phyloP scores from a whole-genome alignment of 768 basidiomycete genomes.

The Trametes cingulata region DNA sequence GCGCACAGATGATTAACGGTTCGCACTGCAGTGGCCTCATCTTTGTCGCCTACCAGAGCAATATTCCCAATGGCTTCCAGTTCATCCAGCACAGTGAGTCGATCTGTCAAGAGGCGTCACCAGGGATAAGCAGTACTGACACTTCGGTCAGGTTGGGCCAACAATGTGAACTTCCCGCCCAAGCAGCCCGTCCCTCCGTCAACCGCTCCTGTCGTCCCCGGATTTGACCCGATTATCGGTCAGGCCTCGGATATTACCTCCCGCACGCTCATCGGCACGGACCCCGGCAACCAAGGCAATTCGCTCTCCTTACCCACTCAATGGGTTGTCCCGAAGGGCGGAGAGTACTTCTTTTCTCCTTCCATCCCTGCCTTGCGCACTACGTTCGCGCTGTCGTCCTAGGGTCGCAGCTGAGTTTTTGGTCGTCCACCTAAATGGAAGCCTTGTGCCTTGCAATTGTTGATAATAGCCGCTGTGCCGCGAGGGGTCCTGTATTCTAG shows the following conservation, averaged over 20 bases:
- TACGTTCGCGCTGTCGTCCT: constrained; percentile 9
- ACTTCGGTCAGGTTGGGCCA: constrained; percentile 22
- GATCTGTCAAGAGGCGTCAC: neutral
- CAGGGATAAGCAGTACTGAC: neutral
- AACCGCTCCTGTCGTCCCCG: constrained; percentile 23
- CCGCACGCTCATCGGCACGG: constrained; percentile 25
- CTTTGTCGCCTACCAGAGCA: constrained; percentile 35
- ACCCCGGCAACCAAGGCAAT: constrained; percentile 23
- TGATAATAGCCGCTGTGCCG: too few relatives aligned
- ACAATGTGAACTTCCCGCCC: constrained; percentile 35
- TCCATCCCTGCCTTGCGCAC: constrained; percentile 30
- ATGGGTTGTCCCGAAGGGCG: constrained; percentile 32
- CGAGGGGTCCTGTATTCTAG: too few relatives aligned
- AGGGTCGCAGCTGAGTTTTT: neutral
- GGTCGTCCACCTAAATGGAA: neutral
- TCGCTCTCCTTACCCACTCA: constrained; percentile 22
- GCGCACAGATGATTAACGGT: neutral
- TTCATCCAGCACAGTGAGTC: constrained; percentile 34
- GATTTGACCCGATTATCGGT: constrained; percentile 53
- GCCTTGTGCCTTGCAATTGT: too few relatives aligned
- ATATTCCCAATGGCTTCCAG: constrained; percentile 33
- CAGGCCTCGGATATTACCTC: constrained; percentile 13
- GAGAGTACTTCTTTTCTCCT: constrained; percentile 37
- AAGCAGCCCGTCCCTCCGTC: constrained; percentile 19
- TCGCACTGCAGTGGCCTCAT: neutral